Evolutionary conservation across 1,284 basidiomycete genomes (phyloP).

Genomic region (Leucoagaricus sp.): DNA sequence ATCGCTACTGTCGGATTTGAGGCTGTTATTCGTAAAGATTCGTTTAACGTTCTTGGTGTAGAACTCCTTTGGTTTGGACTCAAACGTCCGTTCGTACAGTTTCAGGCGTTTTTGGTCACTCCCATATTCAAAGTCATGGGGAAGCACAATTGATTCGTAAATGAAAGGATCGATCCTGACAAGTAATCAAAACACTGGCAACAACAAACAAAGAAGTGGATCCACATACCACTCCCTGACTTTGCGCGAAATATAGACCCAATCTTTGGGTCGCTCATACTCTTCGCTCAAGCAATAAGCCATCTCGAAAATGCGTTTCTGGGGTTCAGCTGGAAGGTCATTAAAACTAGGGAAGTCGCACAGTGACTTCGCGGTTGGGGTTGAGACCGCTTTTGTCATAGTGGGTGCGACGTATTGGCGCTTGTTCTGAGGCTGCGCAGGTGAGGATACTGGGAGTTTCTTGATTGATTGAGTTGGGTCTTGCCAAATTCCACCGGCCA

Average conservation of each 20-base stretch:
- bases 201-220: neutral
- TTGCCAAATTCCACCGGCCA: no score
- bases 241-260: slow-evolving; percentile 2
- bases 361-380: neutral
- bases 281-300: slow-evolving; percentile 1
- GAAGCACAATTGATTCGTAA: slow-evolving; percentile 6
- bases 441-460: neutral
- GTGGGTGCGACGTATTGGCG: neutral
- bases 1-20: neutral
- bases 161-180: slow-evolving; percentile 3
- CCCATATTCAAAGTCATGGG: neutral
- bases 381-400: neutral
- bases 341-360: neutral
- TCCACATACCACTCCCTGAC: slow-evolving; percentile 8
- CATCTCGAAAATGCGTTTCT: slow-evolving; percentile 7
- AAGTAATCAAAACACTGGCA: no score
- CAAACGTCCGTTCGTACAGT: slow-evolving; percentile 4
- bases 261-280: neutral
- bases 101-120: neutral
- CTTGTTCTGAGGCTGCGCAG: neutral
- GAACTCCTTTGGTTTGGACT: slow-evolving; percentile 4
- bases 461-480: neutral
- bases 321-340: neutral
- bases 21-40: slow-evolving; percentile 6
- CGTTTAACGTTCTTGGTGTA: slow-evolving; percentile 2